Evolutionary conservation across 257 asterid genomes (phyloP).

Genomic region (Nicotiana sylvestris): DNA sequence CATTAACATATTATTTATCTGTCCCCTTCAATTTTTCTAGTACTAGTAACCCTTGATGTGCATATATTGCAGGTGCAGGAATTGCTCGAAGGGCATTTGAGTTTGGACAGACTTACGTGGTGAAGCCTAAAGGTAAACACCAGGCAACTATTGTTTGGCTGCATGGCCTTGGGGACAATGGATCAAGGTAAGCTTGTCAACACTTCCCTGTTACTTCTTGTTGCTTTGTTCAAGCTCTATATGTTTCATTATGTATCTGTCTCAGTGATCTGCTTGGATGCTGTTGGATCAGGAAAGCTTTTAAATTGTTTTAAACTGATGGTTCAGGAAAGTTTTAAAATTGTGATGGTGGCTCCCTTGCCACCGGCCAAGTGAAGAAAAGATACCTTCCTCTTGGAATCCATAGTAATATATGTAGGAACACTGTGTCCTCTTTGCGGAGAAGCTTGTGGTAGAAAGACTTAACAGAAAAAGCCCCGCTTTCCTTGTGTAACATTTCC

Average conservation of each 20-base stretch:
- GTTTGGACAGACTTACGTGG: constrained; percentile 75
- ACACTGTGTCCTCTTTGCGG: too few relatives aligned
- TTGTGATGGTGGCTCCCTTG: background rate
- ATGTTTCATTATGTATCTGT: background rate
- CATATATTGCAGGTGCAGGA: constrained; percentile 42
- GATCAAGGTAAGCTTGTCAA: constrained; percentile 48
- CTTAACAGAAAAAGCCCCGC: too few relatives aligned
- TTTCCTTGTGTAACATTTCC: too few relatives aligned
- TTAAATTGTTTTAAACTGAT: background rate
- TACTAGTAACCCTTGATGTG: constrained; percentile 6
- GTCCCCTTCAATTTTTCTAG: constrained; percentile 8
- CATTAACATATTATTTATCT: background rate
- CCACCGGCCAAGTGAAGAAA: too few relatives aligned
- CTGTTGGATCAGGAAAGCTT: background rate
- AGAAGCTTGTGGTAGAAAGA: too few relatives aligned
- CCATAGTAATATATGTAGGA: too few relatives aligned
- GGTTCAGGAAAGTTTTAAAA: background rate
- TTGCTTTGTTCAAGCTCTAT: background rate
- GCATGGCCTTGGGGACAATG: constrained; percentile 89
- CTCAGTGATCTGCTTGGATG: constrained; percentile 8
- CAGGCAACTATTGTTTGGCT: constrained; percentile 86
- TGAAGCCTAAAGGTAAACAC: constrained; percentile 79
- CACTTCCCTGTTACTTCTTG: background rate
- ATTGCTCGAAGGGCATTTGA: constrained; percentile 53
- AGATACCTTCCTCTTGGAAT: too few relatives aligned